Conservation (phyloP, 2,329 filamentous ascomycete genomes). For the Aspergillus amoenus region DNA sequence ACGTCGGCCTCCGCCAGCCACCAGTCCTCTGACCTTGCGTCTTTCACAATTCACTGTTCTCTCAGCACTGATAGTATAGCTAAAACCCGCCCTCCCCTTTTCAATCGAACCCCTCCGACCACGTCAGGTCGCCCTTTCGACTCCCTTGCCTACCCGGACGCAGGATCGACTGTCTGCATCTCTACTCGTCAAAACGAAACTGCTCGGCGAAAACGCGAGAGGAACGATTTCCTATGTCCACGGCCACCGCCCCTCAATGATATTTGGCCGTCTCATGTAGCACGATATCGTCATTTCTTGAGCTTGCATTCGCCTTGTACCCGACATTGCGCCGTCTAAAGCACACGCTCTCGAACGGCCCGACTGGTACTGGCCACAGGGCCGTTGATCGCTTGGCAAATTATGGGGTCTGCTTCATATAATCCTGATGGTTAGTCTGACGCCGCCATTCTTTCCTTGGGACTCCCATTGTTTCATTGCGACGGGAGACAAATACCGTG, state of each 20-base stretch:
- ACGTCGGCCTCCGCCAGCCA: constrained; percentile 19
- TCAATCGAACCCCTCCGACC: not conserved
- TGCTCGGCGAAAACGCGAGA: constrained; percentile 5
- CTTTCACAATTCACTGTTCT: constrained; percentile 5
- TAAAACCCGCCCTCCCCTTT: not conserved
- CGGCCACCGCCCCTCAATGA: constrained; percentile 5
- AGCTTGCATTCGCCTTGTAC: constrained; percentile 4
- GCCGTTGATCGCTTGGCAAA: constrained; percentile 20
- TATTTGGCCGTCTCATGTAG: constrained; percentile 21
- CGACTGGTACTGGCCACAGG: constrained; percentile 22
- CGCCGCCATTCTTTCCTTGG: constrained; percentile 10
- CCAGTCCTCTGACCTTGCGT: constrained; percentile 28
- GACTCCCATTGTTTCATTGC: not conserved
- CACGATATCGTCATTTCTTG: constrained; percentile 12
- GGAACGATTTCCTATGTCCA: not conserved
- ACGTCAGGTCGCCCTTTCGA: not conserved
- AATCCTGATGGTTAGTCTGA: constrained; percentile 41
- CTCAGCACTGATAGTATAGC: constrained; percentile 13
- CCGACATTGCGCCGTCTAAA: constrained; percentile 19
- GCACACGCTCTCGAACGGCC: constrained; percentile 19
- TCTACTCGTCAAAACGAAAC: constrained; percentile 1
- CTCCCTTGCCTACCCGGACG: not conserved
- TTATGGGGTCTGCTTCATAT: constrained; percentile 37
- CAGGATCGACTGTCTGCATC: constrained; percentile 15
- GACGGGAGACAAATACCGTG: not conserved